Base-by-base conservation (phyloP, 2,329 filamentous ascomycete genomes). In the Colletotrichum limetticola region DNA sequence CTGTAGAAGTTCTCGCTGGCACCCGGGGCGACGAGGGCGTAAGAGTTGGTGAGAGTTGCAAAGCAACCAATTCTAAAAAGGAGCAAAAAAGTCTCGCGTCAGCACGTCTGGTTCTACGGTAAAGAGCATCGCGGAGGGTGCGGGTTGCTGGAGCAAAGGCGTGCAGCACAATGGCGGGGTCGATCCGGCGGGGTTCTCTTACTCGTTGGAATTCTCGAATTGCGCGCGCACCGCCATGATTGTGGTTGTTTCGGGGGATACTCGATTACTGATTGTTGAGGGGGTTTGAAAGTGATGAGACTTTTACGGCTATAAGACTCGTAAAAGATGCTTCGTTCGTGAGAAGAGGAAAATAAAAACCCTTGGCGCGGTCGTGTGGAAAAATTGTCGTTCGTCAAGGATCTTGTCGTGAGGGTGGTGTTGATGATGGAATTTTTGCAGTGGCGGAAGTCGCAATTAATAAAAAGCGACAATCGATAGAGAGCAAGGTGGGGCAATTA, bases 1-100 rank as follows among this genome's bases (percentile, higher is more conserved):
- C 94, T 95, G 91, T 98, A 98, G 86, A 99, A 99, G 90, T 98
- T 98, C 89, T 98, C 95, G 81, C 95, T 98, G 79, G 94, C 95
- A 81, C 97, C 97, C 77, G 98, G 91, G 76, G 96, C 95, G 78
- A 98, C 95, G 79, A 99, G 90, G 78, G 95, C 95, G 85, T 98
- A 99, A 74, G 95, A 96, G 86, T 99, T 99, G 78, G 97, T 99
- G 82, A 99, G 93, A 75, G 95, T 98, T 74, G 95, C 87, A 85
- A 99, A 99, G 82, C 98, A 97, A 83, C 97, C 97, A 82, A 99
- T 94, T 87, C 95, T 98, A 80, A 37, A 57, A 53, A 22, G 65
- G n/a, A 62, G 55, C 14, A 61, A 66, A 30, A 37, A 35, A 3
- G 19, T 22, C 46, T n/a, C 32, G 30, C 35, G 76, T 80, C 61